These are phyloP conservation scores for Linnemannia schmuckeri DNA, from an alignment of 192 early-diverging fungal species.

Conservation along the genomic window DNA sequence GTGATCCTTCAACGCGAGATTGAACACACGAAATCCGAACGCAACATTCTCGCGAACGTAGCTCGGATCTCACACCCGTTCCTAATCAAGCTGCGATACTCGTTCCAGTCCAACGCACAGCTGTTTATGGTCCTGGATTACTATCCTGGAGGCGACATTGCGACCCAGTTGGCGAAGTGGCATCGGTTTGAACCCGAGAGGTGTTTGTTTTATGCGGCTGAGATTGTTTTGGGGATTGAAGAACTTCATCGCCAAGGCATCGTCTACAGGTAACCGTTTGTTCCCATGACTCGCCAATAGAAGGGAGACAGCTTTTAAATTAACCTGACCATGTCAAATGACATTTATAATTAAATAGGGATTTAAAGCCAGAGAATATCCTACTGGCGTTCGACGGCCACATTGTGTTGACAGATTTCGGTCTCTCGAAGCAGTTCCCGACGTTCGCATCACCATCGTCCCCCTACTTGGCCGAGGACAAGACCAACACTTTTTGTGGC, in stretches of 20 bases:
- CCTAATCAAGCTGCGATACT: conserved; percentile 88
- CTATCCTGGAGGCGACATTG: conserved; percentile 92
- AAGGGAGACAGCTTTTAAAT: not conserved
- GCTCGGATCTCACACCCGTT: conserved; percentile 90
- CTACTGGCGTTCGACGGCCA: conserved; percentile 85
- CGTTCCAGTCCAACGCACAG: conserved; percentile 88
- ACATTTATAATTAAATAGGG: conserved; percentile 58
- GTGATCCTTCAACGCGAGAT: conserved; percentile 84
- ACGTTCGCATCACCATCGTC: conserved; percentile 29
- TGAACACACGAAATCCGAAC: conserved; percentile 86
- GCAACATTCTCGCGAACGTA: conserved; percentile 78
- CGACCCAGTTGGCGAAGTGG: conserved; percentile 80
- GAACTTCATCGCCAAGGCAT: conserved; percentile 91
- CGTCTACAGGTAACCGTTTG: conserved; percentile 72
- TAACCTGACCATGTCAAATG: not conserved
- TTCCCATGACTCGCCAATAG: not conserved
- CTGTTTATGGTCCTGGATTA: conserved; percentile 95
- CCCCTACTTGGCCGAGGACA: conserved; percentile 36
- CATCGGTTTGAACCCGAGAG: conserved; percentile 75
- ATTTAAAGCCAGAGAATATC: conserved; percentile 85
- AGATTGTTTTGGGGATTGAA: conserved; percentile 89
- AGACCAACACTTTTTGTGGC: conserved; percentile 81
- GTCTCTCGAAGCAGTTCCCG: conserved; percentile 85
- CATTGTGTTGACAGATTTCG: conserved; percentile 94
- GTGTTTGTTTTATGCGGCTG: conserved; percentile 87